A percentile compares a stretch with the other conserved stretches of the same genome.
phyloP scores from a whole-genome alignment of 1,284 basidiomycete genomes.

The Sanghuangporus weigelae region DNA sequence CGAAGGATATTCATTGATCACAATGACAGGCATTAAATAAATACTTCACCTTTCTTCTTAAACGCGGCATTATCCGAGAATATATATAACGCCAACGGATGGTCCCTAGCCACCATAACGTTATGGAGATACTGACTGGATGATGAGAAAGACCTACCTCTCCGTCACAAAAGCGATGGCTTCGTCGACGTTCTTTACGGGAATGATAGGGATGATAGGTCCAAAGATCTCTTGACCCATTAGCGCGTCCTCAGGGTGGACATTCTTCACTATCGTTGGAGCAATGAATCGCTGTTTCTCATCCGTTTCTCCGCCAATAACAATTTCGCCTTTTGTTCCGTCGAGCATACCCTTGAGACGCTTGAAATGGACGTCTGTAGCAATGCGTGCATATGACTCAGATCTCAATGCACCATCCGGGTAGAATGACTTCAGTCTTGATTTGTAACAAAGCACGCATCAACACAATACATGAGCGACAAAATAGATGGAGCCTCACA shows the following conservation, averaged over 20 bases:
- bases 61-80: constrained; percentile 58
- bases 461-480: constrained; percentile 6
- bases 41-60: constrained; percentile 51
- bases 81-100: constrained; percentile 74
- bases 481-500: constrained; percentile 34
- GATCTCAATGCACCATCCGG: constrained; percentile 43
- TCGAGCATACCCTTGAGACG: constrained; percentile 63
- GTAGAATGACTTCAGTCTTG: constrained; percentile 49
- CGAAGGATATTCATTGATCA: neutral
- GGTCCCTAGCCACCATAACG: constrained; percentile 41
- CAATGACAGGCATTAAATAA: constrained; percentile 16
- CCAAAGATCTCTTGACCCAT: constrained; percentile 83
- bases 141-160: constrained; percentile 33
- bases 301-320: constrained; percentile 66
- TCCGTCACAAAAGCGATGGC: constrained; percentile 68
- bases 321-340: constrained; percentile 65
- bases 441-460: neutral
- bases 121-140: neutral
- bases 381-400: constrained; percentile 43
- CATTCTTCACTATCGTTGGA: constrained; percentile 65
- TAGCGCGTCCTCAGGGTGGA: constrained; percentile 58
- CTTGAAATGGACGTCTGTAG: constrained; percentile 49
- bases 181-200: constrained; percentile 66
- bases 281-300: constrained; percentile 54
- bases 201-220: constrained; percentile 73